Evolutionary conservation across 2,329 filamentous ascomycete species (phyloP), one percentile per base, ranked within the genome.

Genomic region (Microascus cirrosus): DNA sequence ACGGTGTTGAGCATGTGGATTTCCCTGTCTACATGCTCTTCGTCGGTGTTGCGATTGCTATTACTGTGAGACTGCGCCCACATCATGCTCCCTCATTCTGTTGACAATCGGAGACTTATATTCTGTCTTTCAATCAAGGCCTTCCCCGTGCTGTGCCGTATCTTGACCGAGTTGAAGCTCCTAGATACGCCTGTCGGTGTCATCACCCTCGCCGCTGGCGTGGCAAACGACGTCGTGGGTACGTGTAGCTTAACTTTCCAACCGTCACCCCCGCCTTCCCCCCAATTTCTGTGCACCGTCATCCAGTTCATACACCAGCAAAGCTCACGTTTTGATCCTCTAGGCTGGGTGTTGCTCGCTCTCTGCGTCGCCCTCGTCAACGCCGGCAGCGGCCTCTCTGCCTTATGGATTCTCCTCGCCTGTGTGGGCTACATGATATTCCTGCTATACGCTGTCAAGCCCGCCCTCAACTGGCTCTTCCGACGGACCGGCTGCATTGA

Each of bases 311-410:
- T 8, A 32, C 28, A 4, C 8, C 28, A 32, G 28, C 4, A n/a
- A 45, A n/a, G 39, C 54, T 56, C n/a, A 51, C 42, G 48, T 20
- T 32, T n/a, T 18, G 15, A 12, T 32, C 4, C 28, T 32, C 2
- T 36, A 68, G 72, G 72, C 59, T 97, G 93, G 93, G 86, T 96
- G 62, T 77, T 97, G 18, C 84, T 97, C 25, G 93, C 93, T 0
- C 85, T 97, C 32, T 96, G 93, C 63, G 92, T 97, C 36, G 89
- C 93, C 0, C 79, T 97, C 28, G 92, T 96, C 65, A 97, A 97
- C 67, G 90, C 92, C 34, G 85, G 84, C 18, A 86, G 81, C 52
- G 93, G 93, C 0, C 70, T 97, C 22, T 86, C 90, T 0, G 91
- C 93, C 0, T 78, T 97, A 0, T 97, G 84, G 73, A 90, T 96